Percentiles rank a stretch among this genome's conserved stretches.
phyloP scores from a whole-genome alignment of 345 rosid genomes.

The Boechera divaricarpa region DNA sequence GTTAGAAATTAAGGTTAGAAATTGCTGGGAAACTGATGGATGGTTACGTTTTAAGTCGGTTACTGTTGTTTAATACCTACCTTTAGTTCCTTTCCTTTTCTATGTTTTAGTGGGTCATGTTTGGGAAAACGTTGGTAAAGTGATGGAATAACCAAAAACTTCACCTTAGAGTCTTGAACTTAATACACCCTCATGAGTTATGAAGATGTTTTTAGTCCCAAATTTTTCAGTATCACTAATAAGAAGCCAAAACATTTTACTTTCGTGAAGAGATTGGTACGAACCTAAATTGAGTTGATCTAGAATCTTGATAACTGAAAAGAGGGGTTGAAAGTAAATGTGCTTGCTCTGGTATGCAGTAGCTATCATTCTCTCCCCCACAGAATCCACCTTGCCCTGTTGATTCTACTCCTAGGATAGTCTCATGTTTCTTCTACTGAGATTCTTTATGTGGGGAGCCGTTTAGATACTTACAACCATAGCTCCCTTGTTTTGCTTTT shows the following conservation, averaged over 20 bases:
- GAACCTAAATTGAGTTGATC: slow-evolving; percentile 20
- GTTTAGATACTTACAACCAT: slow-evolving; percentile 26
- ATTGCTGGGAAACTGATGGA: not conserved
- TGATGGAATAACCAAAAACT: not conserved
- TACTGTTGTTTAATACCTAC: slow-evolving; percentile 26
- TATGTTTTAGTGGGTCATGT: slow-evolving; percentile 34
- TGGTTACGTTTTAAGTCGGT: slow-evolving; percentile 19
- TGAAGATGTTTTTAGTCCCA: slow-evolving; percentile 2
- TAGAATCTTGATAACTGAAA: slow-evolving; percentile 32
- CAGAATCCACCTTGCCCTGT: slow-evolving; percentile 18
- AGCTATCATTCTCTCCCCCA: slow-evolving; percentile 20
- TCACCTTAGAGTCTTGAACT: slow-evolving; percentile 2
- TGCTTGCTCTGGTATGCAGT: slow-evolving; percentile 1
- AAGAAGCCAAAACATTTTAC: not conserved
- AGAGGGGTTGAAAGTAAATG: not conserved
- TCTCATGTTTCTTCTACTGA: slow-evolving; percentile 31
- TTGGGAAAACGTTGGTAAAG: slow-evolving; percentile 18
- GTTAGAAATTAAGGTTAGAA: slow-evolving; percentile 22
- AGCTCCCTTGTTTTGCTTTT: not conserved
- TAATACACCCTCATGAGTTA: slow-evolving; percentile 5
- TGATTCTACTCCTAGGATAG: slow-evolving; percentile 31
- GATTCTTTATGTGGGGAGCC: slow-evolving; percentile 42
- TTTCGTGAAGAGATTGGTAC: slow-evolving; percentile 19
- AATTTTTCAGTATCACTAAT: not conserved
- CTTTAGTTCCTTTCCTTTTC: slow-evolving; percentile 4